Evolutionary conservation across 495 filamentous ascomycete species (phyloP).

Genomic region (Tirmania nivea): DNA sequence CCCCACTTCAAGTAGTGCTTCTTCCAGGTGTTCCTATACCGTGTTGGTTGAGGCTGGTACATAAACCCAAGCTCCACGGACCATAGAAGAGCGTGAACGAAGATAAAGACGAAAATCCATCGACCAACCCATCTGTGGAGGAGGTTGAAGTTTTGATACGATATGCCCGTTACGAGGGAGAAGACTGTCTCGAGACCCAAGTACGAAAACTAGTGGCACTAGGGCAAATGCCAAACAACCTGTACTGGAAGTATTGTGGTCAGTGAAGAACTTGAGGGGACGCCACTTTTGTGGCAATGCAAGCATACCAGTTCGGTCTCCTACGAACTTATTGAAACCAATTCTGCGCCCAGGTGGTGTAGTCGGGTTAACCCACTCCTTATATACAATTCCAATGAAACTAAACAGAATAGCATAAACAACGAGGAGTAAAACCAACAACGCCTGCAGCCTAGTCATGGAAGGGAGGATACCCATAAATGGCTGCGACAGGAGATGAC

Average conservation of each 20-base stretch:
- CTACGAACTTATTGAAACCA: slow-evolving; percentile 20
- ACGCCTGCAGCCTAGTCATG: slow-evolving; percentile 4
- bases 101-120: slow-evolving; percentile 37
- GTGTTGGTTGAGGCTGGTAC: slow-evolving; percentile 41
- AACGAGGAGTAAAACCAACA: slow-evolving; percentile 1
- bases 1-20: slow-evolving; percentile 43
- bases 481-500: slow-evolving; percentile 1
- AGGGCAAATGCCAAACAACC: slow-evolving; percentile 45
- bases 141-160: slow-evolving; percentile 49
- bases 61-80: slow-evolving; percentile 35
- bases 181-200: slow-evolving; percentile 41
- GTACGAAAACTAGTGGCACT: slow-evolving; percentile 37
- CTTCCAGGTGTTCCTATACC: slow-evolving; percentile 29
- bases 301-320: slow-evolving; percentile 36
- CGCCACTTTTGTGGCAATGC: slow-evolving; percentile 9
- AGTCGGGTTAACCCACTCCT: slow-evolving; percentile 22
- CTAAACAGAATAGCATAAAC: slow-evolving; percentile 3
- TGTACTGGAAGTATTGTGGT: slow-evolving; percentile 22
- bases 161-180: slow-evolving; percentile 37
- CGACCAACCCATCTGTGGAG: slow-evolving; percentile 44
- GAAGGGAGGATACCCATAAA: neutral
- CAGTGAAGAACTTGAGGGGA: neutral
- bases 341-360: slow-evolving; percentile 30
- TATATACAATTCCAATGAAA: slow-evolving; percentile 5
- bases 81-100: slow-evolving; percentile 46